phyloP scores from a whole-genome alignment of 768 basidiomycete species.

The Leucosporidium scottii region DNA sequence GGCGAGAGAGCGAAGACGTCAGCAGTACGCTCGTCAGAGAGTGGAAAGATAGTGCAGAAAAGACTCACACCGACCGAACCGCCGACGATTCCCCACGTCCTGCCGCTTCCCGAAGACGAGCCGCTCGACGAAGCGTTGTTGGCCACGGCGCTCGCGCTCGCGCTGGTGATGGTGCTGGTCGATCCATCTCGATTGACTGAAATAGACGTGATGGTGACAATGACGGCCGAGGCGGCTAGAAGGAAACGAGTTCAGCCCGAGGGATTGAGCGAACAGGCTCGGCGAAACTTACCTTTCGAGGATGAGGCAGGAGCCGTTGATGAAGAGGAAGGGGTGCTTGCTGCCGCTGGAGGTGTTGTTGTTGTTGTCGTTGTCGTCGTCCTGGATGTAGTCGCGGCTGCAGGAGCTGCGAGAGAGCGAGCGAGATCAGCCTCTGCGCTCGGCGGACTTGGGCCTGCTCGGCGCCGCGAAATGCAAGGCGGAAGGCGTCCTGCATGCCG shows the following conservation, averaged over 20 bases:
- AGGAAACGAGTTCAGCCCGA: background rate
- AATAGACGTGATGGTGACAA: background rate
- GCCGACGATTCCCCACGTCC: conserved; percentile 28
- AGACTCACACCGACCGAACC: background rate
- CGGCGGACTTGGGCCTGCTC: too few species aligned
- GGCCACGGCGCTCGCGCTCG: conserved; percentile 3
- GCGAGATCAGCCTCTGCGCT: too few species aligned
- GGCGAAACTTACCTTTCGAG: background rate
- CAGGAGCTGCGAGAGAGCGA: too few species aligned
- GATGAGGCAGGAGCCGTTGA: background rate
- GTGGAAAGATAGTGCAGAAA: background rate
- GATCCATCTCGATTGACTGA: conserved; percentile 20
- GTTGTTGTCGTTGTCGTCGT: background rate
- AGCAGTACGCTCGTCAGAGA: background rate
- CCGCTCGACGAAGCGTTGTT: background rate
- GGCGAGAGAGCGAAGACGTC: background rate
- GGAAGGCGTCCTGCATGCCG: too few species aligned
- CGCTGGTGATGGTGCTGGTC: background rate
- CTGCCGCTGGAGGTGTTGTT: background rate
- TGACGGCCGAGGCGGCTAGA: background rate
- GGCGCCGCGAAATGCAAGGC: too few species aligned
- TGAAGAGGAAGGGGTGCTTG: background rate
- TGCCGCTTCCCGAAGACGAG: background rate
- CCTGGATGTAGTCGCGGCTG: background rate
- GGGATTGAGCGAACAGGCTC: background rate